Evolutionary conservation across 2,329 filamentous ascomycete species (phyloP).

Genomic region (Exophiala aquamarina): DNA sequence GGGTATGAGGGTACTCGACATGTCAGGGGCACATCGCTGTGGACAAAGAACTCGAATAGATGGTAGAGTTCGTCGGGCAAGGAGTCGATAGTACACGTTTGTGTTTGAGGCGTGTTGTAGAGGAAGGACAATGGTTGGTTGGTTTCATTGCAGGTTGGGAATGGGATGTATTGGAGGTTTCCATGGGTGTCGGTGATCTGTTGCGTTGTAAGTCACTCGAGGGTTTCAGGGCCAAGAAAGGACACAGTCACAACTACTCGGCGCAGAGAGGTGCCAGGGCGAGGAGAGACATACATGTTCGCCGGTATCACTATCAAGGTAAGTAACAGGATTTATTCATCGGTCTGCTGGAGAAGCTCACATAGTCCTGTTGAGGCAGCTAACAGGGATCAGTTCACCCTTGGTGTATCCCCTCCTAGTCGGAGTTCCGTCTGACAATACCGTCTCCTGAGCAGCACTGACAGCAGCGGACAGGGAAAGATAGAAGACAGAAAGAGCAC

Average conservation of each 20-base stretch:
- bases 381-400: constrained; percentile 66
- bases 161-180: constrained; percentile 88
- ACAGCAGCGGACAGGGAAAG: constrained; percentile 23
- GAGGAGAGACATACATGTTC: constrained; percentile 61
- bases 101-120: constrained; percentile 72
- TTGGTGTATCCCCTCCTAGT: constrained; percentile 40
- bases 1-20: constrained; percentile 87
- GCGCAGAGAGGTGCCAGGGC: background rate
- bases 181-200: constrained; percentile 73
- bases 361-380: constrained; percentile 74
- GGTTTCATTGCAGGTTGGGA: constrained; percentile 88
- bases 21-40: constrained; percentile 88
- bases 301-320: constrained; percentile 68
- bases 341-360: constrained; percentile 44
- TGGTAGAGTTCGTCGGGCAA: constrained; percentile 57
- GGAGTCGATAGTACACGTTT: constrained; percentile 53
- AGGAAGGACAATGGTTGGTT: constrained; percentile 72
- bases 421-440: constrained; percentile 4
- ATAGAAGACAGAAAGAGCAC: constrained; percentile 23
- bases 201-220: constrained; percentile 13
- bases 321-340: background rate
- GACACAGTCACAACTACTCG: constrained; percentile 4
- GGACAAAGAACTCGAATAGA: constrained; percentile 81
- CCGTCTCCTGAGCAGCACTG: constrained; percentile 17
- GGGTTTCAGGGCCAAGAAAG: background rate